phyloP scores from a whole-genome alignment of 768 basidiomycete species.

The Heimioporus sp. region DNA sequence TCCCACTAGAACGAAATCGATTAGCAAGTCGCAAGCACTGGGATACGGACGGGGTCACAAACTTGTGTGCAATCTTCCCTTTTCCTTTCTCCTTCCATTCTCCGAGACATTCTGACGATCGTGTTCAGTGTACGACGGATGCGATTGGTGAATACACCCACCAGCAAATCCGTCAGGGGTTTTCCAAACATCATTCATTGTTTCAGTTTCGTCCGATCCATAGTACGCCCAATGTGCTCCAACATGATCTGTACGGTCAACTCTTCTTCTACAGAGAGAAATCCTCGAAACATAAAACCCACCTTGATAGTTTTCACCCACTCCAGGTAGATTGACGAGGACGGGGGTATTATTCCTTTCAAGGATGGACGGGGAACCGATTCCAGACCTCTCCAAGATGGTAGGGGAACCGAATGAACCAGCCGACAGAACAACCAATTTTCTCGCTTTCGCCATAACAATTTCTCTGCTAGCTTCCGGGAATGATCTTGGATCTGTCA shows the following conservation, averaged over 20 bases:
- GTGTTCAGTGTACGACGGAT: no score
- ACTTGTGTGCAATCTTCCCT: slow-evolving; percentile 58
- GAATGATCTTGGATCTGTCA: slow-evolving; percentile 23
- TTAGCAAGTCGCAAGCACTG: background rate
- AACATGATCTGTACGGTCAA: slow-evolving; percentile 27
- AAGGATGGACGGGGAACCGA: slow-evolving; percentile 55
- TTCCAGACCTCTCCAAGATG: slow-evolving; percentile 64
- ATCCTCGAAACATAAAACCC: background rate
- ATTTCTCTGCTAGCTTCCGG: slow-evolving; percentile 9
- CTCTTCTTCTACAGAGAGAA: background rate
- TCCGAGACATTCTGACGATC: slow-evolving; percentile 21
- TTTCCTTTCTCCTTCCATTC: slow-evolving; percentile 38
- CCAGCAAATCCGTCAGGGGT: slow-evolving; percentile 37
- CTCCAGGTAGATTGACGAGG: slow-evolving; percentile 68
- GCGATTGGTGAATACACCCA: slow-evolving; percentile 19
- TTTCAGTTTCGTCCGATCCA: slow-evolving; percentile 43
- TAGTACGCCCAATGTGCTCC: slow-evolving; percentile 13
- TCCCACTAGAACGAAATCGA: slow-evolving; percentile 35
- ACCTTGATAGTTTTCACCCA: slow-evolving; percentile 71
- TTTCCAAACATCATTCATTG: slow-evolving; percentile 47
- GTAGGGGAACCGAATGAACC: slow-evolving; percentile 57
- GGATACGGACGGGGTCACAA: slow-evolving; percentile 1
- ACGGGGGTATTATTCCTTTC: slow-evolving; percentile 43
- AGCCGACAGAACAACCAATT: slow-evolving; percentile 48
- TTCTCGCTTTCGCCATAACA: slow-evolving; percentile 27